Percentiles rank a stretch among this genome's conserved stretches.
Evolutionary conservation across 257 asterid species (phyloP).

Genomic region (Gardenia jasminoides): DNA sequence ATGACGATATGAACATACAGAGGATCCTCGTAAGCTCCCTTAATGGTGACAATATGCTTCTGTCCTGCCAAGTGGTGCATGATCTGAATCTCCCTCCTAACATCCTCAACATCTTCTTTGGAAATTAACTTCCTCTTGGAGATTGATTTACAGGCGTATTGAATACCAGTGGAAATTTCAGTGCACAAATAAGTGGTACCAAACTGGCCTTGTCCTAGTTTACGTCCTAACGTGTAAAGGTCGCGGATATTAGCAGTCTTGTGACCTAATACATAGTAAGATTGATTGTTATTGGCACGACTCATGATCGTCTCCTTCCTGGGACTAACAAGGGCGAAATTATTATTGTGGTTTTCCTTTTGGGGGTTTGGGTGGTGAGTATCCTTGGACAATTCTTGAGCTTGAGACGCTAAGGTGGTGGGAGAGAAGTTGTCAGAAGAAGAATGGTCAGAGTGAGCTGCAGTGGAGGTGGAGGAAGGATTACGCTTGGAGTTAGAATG

Average conservation of each 20-base stretch:
- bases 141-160: constrained; percentile 88
- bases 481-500: constrained; percentile 43
- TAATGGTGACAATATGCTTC: constrained; percentile 76
- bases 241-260: constrained; percentile 76
- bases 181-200: constrained; percentile 83
- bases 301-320: constrained; percentile 57
- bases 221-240: constrained; percentile 71
- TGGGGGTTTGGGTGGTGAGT: constrained; percentile 22
- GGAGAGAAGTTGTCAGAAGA: constrained; percentile 47
- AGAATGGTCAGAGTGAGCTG: constrained; percentile 28
- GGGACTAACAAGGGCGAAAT: constrained; percentile 36
- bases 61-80: constrained; percentile 97
- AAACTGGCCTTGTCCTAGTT: constrained; percentile 88
- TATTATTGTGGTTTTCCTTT: constrained; percentile 24
- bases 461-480: constrained; percentile 30
- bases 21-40: constrained; percentile 90
- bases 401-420: constrained; percentile 35
- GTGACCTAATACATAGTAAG: constrained; percentile 71
- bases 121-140: constrained; percentile 85
- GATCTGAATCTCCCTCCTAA: constrained; percentile 92
- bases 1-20: constrained; percentile 86
- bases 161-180: constrained; percentile 51
- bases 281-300: constrained; percentile 52
- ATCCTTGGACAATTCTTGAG: constrained; percentile 49
- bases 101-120: constrained; percentile 85